Base-by-base conservation (phyloP, 2,329 filamentous ascomycete species). In the Aschersonia sp. region DNA sequence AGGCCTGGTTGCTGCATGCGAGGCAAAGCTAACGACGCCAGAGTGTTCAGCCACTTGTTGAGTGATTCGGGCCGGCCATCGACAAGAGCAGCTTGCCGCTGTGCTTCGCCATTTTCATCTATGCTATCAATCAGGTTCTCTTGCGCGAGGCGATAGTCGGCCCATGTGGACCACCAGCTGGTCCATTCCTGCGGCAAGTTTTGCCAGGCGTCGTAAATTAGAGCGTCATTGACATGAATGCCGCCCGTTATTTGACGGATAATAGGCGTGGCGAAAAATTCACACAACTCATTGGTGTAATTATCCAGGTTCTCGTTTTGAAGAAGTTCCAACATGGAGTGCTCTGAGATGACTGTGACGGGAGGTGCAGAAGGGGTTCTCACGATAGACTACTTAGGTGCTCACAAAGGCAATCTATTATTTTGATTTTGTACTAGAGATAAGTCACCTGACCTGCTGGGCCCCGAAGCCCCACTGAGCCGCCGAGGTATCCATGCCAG, bases 161-260 rank as follows among this genome's bases (percentile, higher is more conserved):
- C 52, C 12, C 55, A 47, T 1, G 55, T 51, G 1, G 52, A 54
- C 59, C 59, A 63, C 54, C 59, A 60, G 11, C 44, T 29, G 4
- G 58, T 60, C 60, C 60, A 63, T 31, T 61, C 59, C 8, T 30
- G 1, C 5, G 60, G 60, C 31, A 63, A 43, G 3, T 53, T 50
- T 10, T 50, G 52, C 60, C 60, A 63, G 9, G 59, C 59, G 46
- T 58, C 43, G 40, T 56, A 37, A 45, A 62, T 58, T 32, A 63
- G 46, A 2, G 60, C 57, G 48, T 63, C 60, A 41, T 63, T 63
- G 46, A 63, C 60, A 46, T 63, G 60, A 32, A 63, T 57, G n/a
- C 56, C 60, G 3, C 60, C 60, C 1, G 59, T 60, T 33, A 63
- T 57, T 32, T 63, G 60, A 6, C 54, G 57, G 9, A 62, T 52